Evolutionary conservation across 495 filamentous ascomycete genomes (phyloP).

Genomic region (Aspergillus saccharolyticus): DNA sequence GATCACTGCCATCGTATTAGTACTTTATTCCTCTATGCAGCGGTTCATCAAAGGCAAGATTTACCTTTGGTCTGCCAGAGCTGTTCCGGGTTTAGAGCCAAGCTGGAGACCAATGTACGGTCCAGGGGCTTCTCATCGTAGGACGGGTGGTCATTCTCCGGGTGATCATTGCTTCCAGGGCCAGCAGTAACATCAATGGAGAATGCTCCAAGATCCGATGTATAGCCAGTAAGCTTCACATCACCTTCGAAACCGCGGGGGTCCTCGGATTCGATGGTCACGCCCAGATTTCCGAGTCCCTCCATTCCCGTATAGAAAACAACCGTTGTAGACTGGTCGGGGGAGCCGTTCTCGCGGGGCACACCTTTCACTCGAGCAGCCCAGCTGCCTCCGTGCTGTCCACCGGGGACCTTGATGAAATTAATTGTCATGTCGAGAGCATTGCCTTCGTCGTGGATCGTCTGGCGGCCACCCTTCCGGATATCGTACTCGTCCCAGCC

Average conservation of each 20-base stretch:
- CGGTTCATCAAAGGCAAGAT: conserved; percentile 4
- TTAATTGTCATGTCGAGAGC: conserved; percentile 83
- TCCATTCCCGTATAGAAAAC: conserved; percentile 79
- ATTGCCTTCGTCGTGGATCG: conserved; percentile 84
- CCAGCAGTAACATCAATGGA: conserved; percentile 71
- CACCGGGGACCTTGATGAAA: conserved; percentile 90
- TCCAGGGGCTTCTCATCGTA: conserved; percentile 71
- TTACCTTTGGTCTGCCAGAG: conserved; percentile 82
- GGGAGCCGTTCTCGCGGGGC: conserved; percentile 61
- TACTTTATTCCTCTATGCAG: background rate
- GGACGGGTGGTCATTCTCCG: conserved; percentile 54
- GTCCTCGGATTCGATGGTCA: conserved; percentile 46
- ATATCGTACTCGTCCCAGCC: conserved; percentile 97
- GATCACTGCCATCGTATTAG: conserved; percentile 40
- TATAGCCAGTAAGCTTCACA: conserved; percentile 70
- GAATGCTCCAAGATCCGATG: conserved; percentile 76
- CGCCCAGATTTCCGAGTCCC: conserved; percentile 62
- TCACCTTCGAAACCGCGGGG: conserved; percentile 62
- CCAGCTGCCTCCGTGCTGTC: conserved; percentile 85
- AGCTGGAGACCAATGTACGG: conserved; percentile 66
- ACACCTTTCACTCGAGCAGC: conserved; percentile 80
- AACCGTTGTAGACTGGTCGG: conserved; percentile 66
- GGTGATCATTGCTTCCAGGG: conserved; percentile 57
- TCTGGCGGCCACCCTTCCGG: conserved; percentile 77
- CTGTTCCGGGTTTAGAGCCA: conserved; percentile 59